Percentiles rank a stretch among this genome's conserved stretches.
These are phyloP conservation scores for Botrytis byssoidea DNA, from an alignment of 2,329 filamentous ascomycete genomes.

Conservation along the genomic window DNA sequence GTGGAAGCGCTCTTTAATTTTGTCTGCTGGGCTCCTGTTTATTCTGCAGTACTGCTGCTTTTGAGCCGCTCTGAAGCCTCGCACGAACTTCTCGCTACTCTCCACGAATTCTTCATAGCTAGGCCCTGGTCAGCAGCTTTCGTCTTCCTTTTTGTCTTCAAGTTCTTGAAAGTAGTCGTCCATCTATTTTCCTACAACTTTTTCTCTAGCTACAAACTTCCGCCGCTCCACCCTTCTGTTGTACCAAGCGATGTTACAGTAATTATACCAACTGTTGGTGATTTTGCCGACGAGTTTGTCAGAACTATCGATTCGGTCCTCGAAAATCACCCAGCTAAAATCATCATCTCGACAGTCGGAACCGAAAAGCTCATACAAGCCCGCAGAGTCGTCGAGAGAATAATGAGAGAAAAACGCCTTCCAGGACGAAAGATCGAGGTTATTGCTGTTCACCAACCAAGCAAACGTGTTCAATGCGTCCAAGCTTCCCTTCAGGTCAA, in stretches of 20 bases:
- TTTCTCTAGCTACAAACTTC: not conserved
- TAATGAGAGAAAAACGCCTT: not conserved
- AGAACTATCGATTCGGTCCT: constrained; percentile 22
- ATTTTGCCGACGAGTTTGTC: constrained; percentile 24
- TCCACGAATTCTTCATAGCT: not conserved
- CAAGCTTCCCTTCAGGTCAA: constrained; percentile 20
- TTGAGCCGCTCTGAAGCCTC: not conserved
- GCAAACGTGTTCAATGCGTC: constrained; percentile 28
- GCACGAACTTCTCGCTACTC: not conserved
- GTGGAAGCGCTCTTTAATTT: not conserved
- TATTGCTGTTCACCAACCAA: constrained; percentile 4
- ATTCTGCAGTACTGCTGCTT: not conserved
- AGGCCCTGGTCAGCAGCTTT: constrained; percentile 19
- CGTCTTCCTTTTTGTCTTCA: constrained; percentile 25
- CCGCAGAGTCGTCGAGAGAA: not conserved
- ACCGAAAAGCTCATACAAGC: constrained; percentile 9
- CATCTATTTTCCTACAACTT: constrained; percentile 27
- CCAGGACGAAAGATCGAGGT: constrained; percentile 5
- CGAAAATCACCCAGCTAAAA: constrained; percentile 22
- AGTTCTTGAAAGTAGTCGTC: constrained; percentile 29
- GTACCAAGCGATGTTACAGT: constrained; percentile 29
- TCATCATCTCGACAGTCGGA: constrained; percentile 29
- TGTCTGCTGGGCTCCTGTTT: not conserved
- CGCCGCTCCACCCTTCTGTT: constrained; percentile 16
- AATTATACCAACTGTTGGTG: constrained; percentile 29